Percentiles rank a stretch among this genome's conserved stretches.
These are phyloP conservation scores for Zoysia matrella DNA, from an alignment of 202 grass and related monocot genomes.

Conservation along the genomic window DNA sequence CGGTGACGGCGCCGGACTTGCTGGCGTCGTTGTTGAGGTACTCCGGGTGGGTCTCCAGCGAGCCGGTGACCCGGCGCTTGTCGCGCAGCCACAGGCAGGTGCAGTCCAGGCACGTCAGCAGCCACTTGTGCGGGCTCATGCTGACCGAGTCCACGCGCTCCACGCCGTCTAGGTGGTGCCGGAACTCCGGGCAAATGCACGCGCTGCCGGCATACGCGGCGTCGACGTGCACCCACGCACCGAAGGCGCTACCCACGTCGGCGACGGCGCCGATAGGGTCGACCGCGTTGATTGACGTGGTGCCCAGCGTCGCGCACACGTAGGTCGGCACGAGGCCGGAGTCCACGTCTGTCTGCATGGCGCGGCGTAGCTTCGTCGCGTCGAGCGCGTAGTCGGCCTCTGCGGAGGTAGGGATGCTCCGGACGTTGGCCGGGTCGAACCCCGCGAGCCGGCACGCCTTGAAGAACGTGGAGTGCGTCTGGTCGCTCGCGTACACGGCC, in stretches of 20 bases:
- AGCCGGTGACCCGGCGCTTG: constrained; percentile 15
- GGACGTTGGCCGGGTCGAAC: not conserved
- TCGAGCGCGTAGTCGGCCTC: not conserved
- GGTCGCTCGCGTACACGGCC: constrained; percentile 45
- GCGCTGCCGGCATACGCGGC: no score
- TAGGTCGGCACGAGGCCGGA: not conserved
- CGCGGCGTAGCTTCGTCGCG: not conserved
- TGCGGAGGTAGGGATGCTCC: not conserved
- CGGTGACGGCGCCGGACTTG: constrained; percentile 55
- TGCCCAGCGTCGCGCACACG: not conserved
- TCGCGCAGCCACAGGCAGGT: no score
- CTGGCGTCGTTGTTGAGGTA: constrained; percentile 71
- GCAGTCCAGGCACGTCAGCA: no score
- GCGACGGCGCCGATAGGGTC: constrained; percentile 28
- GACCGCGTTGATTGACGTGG: constrained; percentile 43
- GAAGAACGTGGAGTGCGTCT: constrained; percentile 2
- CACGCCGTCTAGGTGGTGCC: no score
- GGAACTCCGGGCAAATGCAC: no score
- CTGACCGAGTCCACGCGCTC: no score
- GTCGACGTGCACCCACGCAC: no score
- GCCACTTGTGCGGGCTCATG: no score
- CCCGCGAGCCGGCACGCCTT: not conserved
- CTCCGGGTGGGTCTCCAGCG: constrained; percentile 59
- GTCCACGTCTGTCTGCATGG: constrained; percentile 1
- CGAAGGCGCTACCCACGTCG: constrained; percentile 10